Evolutionary conservation across 768 basidiomycete genomes (phyloP).

Genomic region (Collybia sordida): DNA sequence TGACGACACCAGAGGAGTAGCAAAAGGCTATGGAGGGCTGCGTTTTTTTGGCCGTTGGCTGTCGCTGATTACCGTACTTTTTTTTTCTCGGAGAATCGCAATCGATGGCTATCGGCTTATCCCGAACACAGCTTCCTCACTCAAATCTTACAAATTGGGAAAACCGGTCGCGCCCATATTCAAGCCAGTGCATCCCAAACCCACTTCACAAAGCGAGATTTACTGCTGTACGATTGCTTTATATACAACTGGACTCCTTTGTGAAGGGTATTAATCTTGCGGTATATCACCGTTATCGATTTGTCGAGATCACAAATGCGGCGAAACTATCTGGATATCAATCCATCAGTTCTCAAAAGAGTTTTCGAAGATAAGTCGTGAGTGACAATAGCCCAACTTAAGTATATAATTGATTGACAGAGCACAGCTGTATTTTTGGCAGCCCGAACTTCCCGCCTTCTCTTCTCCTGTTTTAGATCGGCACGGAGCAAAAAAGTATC

Average conservation of each 20-base stretch:
- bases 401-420: not conserved
- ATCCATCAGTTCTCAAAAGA: constrained; percentile 3
- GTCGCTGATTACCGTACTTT: constrained; percentile 8
- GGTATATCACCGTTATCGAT: constrained; percentile 4
- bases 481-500: too few relatives aligned
- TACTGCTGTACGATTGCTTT: too few relatives aligned
- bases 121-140: constrained; percentile 2
- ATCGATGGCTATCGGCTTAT: constrained; percentile 16
- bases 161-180: not conserved
- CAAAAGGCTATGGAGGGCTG: not conserved
- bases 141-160: not conserved
- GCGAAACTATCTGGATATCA: constrained; percentile 1
- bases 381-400: not conserved
- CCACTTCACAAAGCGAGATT: too few relatives aligned
- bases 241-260: not conserved
- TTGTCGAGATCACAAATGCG: constrained; percentile 8
- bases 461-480: too few relatives aligned
- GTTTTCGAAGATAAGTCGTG: constrained; percentile 2
- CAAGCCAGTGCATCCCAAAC: too few relatives aligned
- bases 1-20: constrained; percentile 18
- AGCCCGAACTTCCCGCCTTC: too few relatives aligned
- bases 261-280: not conserved
- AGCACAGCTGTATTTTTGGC: not conserved
- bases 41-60: constrained; percentile 16
- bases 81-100: constrained; percentile 12